These are phyloP conservation scores for Phialocephala subalpina DNA, from an alignment of 2,329 filamentous ascomycete genomes.

Conservation along the genomic window DNA sequence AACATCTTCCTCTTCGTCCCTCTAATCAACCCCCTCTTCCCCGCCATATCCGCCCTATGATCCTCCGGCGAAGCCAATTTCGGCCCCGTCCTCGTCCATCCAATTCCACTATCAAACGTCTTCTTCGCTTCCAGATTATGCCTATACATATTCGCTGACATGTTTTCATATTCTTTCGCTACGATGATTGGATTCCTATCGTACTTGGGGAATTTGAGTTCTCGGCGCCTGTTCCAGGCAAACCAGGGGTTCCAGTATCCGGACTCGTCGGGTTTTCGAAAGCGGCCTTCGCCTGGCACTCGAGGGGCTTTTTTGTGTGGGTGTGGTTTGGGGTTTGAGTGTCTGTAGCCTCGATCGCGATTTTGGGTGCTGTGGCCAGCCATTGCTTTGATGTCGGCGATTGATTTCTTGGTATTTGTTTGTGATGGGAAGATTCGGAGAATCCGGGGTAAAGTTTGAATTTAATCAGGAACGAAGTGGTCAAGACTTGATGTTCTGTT, in stretches of 20 bases:
- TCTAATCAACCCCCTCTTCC: neutral
- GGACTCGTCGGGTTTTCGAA: neutral
- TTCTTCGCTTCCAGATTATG: neutral
- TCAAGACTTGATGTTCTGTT: neutral
- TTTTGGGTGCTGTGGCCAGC: neutral
- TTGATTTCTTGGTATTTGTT: neutral
- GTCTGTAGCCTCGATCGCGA: neutral
- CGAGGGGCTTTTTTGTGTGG: neutral
- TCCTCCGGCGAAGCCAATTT: neutral
- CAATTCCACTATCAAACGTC: neutral
- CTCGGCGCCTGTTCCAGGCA: neutral
- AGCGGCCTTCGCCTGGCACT: conserved; percentile 2
- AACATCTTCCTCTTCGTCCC: neutral
- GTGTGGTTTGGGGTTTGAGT: conserved; percentile 5
- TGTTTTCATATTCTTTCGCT: neutral
- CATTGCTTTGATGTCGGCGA: neutral
- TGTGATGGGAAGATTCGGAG: neutral
- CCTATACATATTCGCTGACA: neutral
- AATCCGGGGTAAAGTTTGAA: neutral
- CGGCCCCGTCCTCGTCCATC: neutral
- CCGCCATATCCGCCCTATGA: neutral
- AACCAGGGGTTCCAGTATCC: neutral
- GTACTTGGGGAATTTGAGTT: neutral
- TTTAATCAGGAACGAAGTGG: neutral
- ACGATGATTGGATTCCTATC: neutral